Base-by-base conservation (phyloP, 2,329 filamentous ascomycete species). In the Aspergillus eucalypticola region DNA sequence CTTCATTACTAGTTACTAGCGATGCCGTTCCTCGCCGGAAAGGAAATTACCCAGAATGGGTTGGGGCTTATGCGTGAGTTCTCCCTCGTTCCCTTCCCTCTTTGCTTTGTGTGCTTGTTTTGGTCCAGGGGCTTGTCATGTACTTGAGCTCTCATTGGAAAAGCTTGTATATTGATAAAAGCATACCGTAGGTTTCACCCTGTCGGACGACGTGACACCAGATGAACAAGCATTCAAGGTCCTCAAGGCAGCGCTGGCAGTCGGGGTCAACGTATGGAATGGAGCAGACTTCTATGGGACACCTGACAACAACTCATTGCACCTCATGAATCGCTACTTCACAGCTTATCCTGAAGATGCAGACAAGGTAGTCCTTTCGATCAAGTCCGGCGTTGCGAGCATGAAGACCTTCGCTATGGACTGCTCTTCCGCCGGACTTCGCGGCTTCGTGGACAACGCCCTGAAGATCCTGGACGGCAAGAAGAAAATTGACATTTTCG, bases 401-500 rank as follows among this genome's bases (percentile, higher is more conserved):
- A 63, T 75, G 2, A 58, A 66, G 5, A 74, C 63, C 2, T 65
- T 76, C 49, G 60, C 55, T 5, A 75, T 81, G 1, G 80, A 86
- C 62, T 80, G 81, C 13, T 82, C 79, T 5, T 79, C 80, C 0
- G 81, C 82, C 29, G 77, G 75, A 23, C 73, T 87, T 15, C 81
- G 84, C 13, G 75, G 75, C 29, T 85, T 81, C 2, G 74, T 89
- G 29, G 83, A 88, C 60, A 81, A 83, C 56, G 81, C 82, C 62
- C 70, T 87, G 11, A 69, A 66, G 7, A 56, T 79, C 10, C 71
- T 84, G 4, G 76, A 78, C 21, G 82, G 82, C 5, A 77, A 74
- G 55, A 84, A 85, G 71, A 82, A 81, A 67, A 74, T 88, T 41
- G 86, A 88, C 67, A 71, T 86, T 8, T 88, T 87, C 63, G 81